A percentile compares a stretch with the other conserved stretches of the same genome.
Conservation (phyloP, 257 asterid genomes). For the Nicotiana noctiflora region DNA sequence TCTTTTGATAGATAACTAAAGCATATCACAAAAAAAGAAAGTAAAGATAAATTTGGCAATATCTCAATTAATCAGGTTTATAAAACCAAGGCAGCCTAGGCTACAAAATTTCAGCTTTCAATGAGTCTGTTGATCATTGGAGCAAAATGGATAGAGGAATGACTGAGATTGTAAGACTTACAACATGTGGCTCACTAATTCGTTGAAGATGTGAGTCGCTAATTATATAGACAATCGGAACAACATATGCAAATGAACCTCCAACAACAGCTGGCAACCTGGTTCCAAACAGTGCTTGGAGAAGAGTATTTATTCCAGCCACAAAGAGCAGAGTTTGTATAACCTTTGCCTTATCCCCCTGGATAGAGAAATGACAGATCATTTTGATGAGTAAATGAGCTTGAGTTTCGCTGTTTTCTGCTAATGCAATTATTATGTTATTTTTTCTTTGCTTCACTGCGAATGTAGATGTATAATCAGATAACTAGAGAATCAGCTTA, state of each 20-base stretch:
- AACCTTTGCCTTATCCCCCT: conserved; percentile 95
- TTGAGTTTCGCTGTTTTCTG: not conserved
- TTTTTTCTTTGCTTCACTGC: not conserved
- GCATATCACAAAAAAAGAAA: not conserved
- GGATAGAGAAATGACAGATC: conserved; percentile 9
- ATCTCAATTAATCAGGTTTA: not conserved
- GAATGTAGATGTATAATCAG: not conserved
- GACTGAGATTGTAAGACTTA: conserved; percentile 20
- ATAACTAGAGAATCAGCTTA: conserved; percentile 28
- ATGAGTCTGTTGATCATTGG: not conserved
- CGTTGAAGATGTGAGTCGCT: conserved; percentile 64
- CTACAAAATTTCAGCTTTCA: not conserved
- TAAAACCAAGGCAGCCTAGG: not conserved
- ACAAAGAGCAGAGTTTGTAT: conserved; percentile 90
- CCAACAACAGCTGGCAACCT: conserved; percentile 93
- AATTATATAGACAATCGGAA: conserved; percentile 71
- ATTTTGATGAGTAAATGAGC: not conserved
- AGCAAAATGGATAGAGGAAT: not conserved
- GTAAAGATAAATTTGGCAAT: not conserved
- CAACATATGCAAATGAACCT: conserved; percentile 85
- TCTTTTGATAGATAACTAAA: not conserved
- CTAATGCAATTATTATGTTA: not conserved
- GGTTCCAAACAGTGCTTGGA: conserved; percentile 89
- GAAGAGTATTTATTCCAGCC: conserved; percentile 92
- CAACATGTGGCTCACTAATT: conserved; percentile 64